Percentiles rank a stretch among this genome's conserved stretches.
Evolutionary conservation across 2,329 filamentous ascomycete genomes (phyloP).

Genomic region (Penicillium rolfsii): DNA sequence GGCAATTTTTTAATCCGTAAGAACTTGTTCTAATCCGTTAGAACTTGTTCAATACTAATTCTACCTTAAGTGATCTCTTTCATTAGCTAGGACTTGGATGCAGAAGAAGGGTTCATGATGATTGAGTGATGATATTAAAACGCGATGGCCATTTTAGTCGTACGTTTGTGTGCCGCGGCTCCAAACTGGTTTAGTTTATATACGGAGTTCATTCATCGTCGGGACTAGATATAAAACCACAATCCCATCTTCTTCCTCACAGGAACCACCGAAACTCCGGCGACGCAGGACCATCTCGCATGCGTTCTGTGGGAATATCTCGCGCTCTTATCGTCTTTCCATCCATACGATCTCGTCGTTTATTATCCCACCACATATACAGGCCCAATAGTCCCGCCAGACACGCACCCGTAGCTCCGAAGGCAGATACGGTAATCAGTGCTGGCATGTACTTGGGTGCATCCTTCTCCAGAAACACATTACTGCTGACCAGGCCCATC

Average conservation of each 20-base stretch:
- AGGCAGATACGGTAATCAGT: constrained; percentile 58
- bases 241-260: constrained; percentile 17
- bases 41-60: too few species aligned
- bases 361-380: constrained; percentile 70
- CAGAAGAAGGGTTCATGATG: too few species aligned
- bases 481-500: constrained; percentile 72
- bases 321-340: constrained; percentile 59
- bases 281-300: constrained; percentile 59
- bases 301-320: constrained; percentile 60
- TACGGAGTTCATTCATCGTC: not conserved
- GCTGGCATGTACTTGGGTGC: constrained; percentile 69
- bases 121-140: too few species aligned
- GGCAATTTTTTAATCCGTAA: too few species aligned
- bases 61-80: too few species aligned
- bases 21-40: too few species aligned
- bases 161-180: too few species aligned
- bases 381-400: constrained; percentile 60
- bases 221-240: not conserved
- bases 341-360: constrained; percentile 59
- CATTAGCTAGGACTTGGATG: too few species aligned
- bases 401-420: constrained; percentile 61
- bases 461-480: constrained; percentile 68
- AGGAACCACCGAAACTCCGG: constrained; percentile 63
- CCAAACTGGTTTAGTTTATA: not conserved
- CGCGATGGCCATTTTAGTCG: too few species aligned